Percentiles rank a stretch among this genome's conserved stretches.
Evolutionary conservation across 805 yeast species (phyloP).

Genomic region (Kazachstania viticola): DNA sequence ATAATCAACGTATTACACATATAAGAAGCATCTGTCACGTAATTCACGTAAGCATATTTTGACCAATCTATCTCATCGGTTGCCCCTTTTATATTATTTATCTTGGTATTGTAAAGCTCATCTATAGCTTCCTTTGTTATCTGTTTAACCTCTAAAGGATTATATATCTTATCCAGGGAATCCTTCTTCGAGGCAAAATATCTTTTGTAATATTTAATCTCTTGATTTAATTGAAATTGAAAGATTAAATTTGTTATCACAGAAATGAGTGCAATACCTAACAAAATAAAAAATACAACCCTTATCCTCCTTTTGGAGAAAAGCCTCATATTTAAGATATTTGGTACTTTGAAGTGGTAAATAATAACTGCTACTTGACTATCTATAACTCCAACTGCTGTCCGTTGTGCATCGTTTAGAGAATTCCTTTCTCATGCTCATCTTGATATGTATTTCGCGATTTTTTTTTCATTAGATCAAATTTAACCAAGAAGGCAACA

Average conservation of each 20-base stretch:
- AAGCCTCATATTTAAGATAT: constrained; percentile 10
- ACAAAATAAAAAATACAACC: constrained; percentile 5
- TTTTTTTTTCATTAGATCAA: constrained; percentile 1
- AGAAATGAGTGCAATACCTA: constrained; percentile 6
- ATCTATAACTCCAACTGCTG: too few relatives aligned
- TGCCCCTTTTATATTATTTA: constrained; percentile 4
- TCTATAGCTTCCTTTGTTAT: constrained; percentile 19
- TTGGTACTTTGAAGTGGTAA: too few relatives aligned
- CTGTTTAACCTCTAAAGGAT: constrained; percentile 23
- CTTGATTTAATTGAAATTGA: constrained; percentile 22
- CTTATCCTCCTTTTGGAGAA: constrained; percentile 18
- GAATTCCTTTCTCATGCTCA: too few relatives aligned
- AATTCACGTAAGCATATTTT: constrained; percentile 45
- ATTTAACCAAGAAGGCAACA: too few relatives aligned
- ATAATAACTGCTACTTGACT: too few relatives aligned
- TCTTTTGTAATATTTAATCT: constrained; percentile 19
- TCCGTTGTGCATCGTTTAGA: too few relatives aligned
- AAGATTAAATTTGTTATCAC: constrained; percentile 12
- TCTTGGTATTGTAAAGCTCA: constrained; percentile 10
- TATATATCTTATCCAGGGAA: constrained; percentile 12
- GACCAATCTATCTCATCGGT: constrained; percentile 37
- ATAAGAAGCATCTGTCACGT: constrained; percentile 43
- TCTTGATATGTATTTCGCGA: too few relatives aligned
- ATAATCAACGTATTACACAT: constrained; percentile 43
- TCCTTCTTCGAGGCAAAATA: constrained; percentile 20